Base-by-base conservation (phyloP, 495 filamentous ascomycete genomes). In the Penicillium tannophilum region DNA sequence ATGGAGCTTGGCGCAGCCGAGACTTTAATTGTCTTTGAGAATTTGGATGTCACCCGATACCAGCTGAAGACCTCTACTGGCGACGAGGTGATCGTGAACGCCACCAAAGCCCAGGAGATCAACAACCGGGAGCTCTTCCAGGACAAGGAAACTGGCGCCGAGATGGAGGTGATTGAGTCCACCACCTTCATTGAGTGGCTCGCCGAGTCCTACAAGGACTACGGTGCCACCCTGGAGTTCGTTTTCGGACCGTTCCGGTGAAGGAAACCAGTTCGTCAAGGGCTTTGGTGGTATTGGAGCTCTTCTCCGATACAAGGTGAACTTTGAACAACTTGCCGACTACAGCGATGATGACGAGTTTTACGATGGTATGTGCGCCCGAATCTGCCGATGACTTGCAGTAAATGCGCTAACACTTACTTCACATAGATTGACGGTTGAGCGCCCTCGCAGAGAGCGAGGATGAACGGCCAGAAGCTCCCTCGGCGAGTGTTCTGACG, bases 241-340 rank as follows among this genome's bases (percentile, higher is more conserved):
- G 95, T 98, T 35, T 35, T 97, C 93, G 23, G 94, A 98, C 72
- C 87, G 92, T 36, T 97, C 93, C 39, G 92, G 89, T 61, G 94
- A 98, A 75, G 94, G 94, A 69, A 98, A 98, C 77, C 94, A 98
- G 79, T 98, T 98, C 79, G 94, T 98, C 66, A 97, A 97, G 79
- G 94, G 94, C 55, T 98, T 98, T 69, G 94, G 94, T 87, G 94
- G 94, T 67, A 95, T 98, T 64, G 94, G 94, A 58, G 93, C 93
- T 47, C 88, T 98, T 65, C 87, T 98, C 70, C 90, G 94, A 60
- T 98, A 98, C 86, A 98, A 97, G 81, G 90, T 98, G 80, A 98
- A 98, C 81, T 98, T 98, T 80, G 94, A 98, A 79, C 95, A 98
- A 75, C 85, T 98, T 73, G 90, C 89, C 67, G 95, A 98, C 76